Evolutionary conservation across 306 rosid species (phyloP).

Genomic region (Corylus avellana): DNA sequence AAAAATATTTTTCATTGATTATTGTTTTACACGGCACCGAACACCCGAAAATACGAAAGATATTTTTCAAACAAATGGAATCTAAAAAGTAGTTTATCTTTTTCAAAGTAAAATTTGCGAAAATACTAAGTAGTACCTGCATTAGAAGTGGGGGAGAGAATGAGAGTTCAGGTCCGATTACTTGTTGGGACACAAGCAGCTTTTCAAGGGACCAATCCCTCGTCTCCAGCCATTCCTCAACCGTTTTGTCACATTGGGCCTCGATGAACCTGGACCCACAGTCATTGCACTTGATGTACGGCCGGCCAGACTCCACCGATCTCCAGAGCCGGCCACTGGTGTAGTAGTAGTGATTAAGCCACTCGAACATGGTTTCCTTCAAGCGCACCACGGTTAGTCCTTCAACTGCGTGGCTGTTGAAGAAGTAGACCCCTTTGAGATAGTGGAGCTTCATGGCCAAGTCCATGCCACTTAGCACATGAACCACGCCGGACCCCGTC

Average conservation of each 20-base stretch:
- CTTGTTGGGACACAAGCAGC: conserved; percentile 54
- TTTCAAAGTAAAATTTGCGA: background rate
- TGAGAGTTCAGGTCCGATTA: conserved; percentile 73
- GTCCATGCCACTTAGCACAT: conserved; percentile 47
- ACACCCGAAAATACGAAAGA: too few relatives aligned
- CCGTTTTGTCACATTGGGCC: conserved; percentile 52
- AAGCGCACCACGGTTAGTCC: conserved; percentile 36
- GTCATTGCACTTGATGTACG: conserved; percentile 79
- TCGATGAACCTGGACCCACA: conserved; percentile 77
- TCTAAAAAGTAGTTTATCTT: background rate
- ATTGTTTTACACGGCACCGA: too few relatives aligned
- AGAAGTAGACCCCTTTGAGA: conserved; percentile 59
- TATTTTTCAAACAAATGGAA: too few relatives aligned
- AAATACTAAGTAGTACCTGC: conserved; percentile 45
- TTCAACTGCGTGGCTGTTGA: conserved; percentile 31
- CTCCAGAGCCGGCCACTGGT: conserved; percentile 65
- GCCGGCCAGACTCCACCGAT: conserved; percentile 64
- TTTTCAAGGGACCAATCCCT: conserved; percentile 46
- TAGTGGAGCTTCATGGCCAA: conserved; percentile 91
- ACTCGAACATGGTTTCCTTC: conserved; percentile 44
- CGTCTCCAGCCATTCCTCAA: conserved; percentile 55
- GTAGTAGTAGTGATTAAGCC: conserved; percentile 38
- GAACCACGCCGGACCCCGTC: conserved; percentile 40
- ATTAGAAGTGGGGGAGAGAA: conserved; percentile 70
- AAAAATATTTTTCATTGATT: too few relatives aligned